Base-by-base conservation (phyloP, 2,329 filamentous ascomycete species). In the Penicillium sp. region DNA sequence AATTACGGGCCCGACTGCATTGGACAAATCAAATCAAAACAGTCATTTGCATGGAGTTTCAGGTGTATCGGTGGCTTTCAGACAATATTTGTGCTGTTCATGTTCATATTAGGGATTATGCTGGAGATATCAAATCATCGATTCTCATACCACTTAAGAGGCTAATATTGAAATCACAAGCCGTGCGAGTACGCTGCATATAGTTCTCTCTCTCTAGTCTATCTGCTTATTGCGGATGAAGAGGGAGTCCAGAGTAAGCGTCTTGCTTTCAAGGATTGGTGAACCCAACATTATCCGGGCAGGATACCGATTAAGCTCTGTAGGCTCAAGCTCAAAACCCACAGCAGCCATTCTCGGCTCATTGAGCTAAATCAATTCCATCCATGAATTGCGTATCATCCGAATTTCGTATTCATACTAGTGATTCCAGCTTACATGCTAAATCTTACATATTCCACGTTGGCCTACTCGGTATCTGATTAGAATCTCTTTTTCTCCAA, bases 21-120 rank as follows among this genome's bases (percentile, higher is more conserved):
- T 43, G 28, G 38, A 50, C 19, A 50, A 55, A 63, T 61, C 44
- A 56, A 53, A 54, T 46, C 54, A 59, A 50, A 43, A 58, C 50
- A 50, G 50, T 55, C 57, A 63, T 64, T 60, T 59, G 58, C 57
- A 60, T 48, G 63, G 61, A 53, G 61, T 65, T 63, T 51, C 35
- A 43, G 56, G 45, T 40, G 48, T 55, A 47, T 45, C 26, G 48
- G 50, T 55, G 46, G 35, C 42, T 49, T 37, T 43, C 17, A 43
- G 35, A 40, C 35, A 40, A 45, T 35, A 31, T 51, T 45, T 40
- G 33, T 51, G 25, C 33, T 50, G 46, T 55, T 55, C 47, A 51
- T 38, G 40, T 52, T 52, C 50, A 52, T 38, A 46, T 52, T 38
- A 30, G 30, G 33, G 17, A 35, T 36, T 37, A 44, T 50, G 48